Evolutionary conservation across 371 early-diverging fungal species (phyloP).

Genomic region (Apophysomyces variabilis): DNA sequence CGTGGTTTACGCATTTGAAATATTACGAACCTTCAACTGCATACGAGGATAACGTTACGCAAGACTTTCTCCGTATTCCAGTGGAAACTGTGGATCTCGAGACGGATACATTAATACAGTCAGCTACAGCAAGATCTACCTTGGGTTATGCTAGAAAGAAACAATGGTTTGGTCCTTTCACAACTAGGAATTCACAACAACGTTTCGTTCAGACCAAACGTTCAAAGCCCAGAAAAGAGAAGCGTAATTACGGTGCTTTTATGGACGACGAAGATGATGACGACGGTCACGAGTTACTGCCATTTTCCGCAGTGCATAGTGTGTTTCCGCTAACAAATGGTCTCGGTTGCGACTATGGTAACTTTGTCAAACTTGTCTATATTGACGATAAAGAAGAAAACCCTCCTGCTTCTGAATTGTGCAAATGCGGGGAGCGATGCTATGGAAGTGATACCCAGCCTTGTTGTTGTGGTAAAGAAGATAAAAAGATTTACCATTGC

Average conservation of each 20-base stretch:
- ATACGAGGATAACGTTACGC: neutral
- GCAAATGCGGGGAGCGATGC: neutral
- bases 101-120: constrained; percentile 6
- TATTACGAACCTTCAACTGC: constrained; percentile 29
- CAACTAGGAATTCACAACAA: constrained; percentile 8
- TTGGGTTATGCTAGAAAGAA: neutral
- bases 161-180: neutral
- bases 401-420: neutral
- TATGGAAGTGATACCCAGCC: neutral
- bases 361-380: constrained; percentile 37
- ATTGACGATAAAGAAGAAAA: neutral
- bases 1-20: constrained; percentile 44
- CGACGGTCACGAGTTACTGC: constrained; percentile 36
- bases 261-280: constrained; percentile 12
- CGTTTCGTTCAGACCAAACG: constrained; percentile 4
- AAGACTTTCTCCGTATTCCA: constrained; percentile 14
- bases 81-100: constrained; percentile 18
- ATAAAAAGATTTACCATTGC: neutral
- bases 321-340: constrained; percentile 31
- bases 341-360: constrained; percentile 42
- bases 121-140: neutral
- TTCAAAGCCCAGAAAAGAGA: neutral
- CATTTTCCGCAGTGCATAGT: constrained; percentile 31
- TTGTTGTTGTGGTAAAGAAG: neutral
- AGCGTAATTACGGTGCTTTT: constrained; percentile 9